Evolutionary conservation across 2,329 filamentous ascomycete genomes (phyloP), one percentile per base, ranked within the genome.

Genomic region (Clarireedia sp.): DNA sequence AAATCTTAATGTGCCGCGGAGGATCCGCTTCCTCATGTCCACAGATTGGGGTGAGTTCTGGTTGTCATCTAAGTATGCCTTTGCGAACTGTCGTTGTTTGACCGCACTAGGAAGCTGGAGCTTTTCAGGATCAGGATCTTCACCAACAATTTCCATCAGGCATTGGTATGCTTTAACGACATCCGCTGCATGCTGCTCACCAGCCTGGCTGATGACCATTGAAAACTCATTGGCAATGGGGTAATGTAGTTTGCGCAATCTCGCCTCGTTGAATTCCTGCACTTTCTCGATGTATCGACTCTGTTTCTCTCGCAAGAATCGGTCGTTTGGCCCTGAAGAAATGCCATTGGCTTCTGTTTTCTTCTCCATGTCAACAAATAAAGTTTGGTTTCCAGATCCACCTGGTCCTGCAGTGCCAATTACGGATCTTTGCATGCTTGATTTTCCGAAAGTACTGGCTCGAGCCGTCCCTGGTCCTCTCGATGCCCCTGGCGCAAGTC

Each of bases 131-230:
- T 79, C 80, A 1, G 80, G 73, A 54, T 83, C 77, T 72, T 96
- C 92, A 45, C 81, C 82, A 2, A 88, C 85, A 60, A 96, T 90
- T 57, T 85, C 80, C 63, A 88, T 83, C 59, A 96, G 78, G 37
- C 90, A 89, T 59, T 83, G 79, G 68, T 96, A 96, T 2, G 91
- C 88, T 67, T 94, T 87, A 43, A 87, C 78, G 24, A 96, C 77
- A 65, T 95, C 85, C 33, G 81, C 79, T 44, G 86, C 83, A 66
- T 89, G 83, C 60, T 87, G 76, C 60, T 89, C 86, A 50, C 82
- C 80, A 16, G 85, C 81, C 63, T 81, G 81, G 52, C 77, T 75
- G 69, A 95, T 89, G 49, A 94, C 82, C 40, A 84, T 80, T 7
- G 83, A 82, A 64, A 97, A 87, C 66, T 89, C 82, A 61, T 86